A percentile compares a stretch with the other conserved stretches of the same genome.
phyloP scores from a whole-genome alignment of 441 rosid genomes.

The Arabidopsis lyrata region DNA sequence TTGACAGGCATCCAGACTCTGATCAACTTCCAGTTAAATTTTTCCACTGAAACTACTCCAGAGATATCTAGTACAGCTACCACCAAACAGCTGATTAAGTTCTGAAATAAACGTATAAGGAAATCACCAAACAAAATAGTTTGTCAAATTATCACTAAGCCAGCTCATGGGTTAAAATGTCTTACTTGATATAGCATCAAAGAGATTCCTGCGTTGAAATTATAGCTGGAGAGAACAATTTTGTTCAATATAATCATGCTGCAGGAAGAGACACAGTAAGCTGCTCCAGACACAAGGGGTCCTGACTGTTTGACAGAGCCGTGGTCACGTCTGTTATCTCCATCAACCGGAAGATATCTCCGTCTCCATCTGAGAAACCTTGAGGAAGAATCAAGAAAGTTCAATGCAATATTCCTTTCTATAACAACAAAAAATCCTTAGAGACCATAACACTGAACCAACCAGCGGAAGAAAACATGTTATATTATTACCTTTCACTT shows the following conservation, averaged over 20 bases:
- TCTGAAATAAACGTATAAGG: constrained; percentile 56
- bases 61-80: constrained; percentile 60
- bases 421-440: not conserved
- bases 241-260: constrained; percentile 91
- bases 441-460: constrained; percentile 1
- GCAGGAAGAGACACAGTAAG: constrained; percentile 92
- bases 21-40: constrained; percentile 78
- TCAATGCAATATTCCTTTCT: not conserved
- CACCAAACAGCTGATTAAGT: constrained; percentile 71
- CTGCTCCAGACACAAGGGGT: constrained; percentile 84
- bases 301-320: constrained; percentile 58
- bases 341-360: constrained; percentile 45
- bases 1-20: constrained; percentile 92
- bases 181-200: constrained; percentile 91
- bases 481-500: constrained; percentile 57
- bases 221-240: constrained; percentile 74
- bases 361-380: constrained; percentile 70
- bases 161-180: not conserved
- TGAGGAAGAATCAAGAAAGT: not conserved
- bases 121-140: constrained; percentile 22
- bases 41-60: constrained; percentile 74
- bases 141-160: constrained; percentile 1
- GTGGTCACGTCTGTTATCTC: constrained; percentile 57
- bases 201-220: constrained; percentile 81
- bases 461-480: constrained; percentile 13